Conservation (phyloP, 805 yeast species). For the Suhomyces sp. region DNA sequence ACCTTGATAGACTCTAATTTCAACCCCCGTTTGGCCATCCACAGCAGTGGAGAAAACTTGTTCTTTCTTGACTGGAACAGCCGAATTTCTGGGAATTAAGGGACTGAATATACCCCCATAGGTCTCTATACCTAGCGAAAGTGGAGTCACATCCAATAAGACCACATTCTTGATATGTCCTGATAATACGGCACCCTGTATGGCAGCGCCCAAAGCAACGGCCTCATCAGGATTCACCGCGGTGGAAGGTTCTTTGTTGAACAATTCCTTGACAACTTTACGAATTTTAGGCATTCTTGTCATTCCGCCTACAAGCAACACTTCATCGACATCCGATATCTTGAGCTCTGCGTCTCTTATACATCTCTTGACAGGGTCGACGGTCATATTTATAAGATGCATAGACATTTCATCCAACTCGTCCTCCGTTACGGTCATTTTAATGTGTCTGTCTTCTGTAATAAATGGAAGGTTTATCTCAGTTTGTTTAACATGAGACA, state of each 20-base stretch:
- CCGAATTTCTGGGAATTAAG: constrained; percentile 71
- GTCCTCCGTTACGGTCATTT: constrained; percentile 57
- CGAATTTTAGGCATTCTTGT: constrained; percentile 84
- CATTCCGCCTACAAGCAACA: constrained; percentile 84
- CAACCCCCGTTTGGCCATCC: constrained; percentile 82
- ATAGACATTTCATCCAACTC: constrained; percentile 66
- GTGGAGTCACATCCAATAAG: constrained; percentile 27
- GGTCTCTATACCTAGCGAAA: constrained; percentile 65
- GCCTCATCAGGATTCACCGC: constrained; percentile 72
- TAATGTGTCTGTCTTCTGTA: constrained; percentile 58
- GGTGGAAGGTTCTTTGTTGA: constrained; percentile 64
- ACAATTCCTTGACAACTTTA: constrained; percentile 55
- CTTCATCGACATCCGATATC: constrained; percentile 66
- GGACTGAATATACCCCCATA: constrained; percentile 84
- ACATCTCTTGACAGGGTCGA: constrained; percentile 72
- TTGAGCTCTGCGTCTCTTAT: constrained; percentile 69
- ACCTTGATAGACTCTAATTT: constrained; percentile 76
- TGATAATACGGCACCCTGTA: constrained; percentile 27
- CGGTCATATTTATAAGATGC: constrained; percentile 63
- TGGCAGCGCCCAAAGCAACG: constrained; percentile 30
- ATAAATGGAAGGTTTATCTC: constrained; percentile 70
- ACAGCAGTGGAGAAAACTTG: constrained; percentile 79
- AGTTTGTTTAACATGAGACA: constrained; percentile 62
- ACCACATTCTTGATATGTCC: constrained; percentile 27
- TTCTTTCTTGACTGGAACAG: constrained; percentile 72